These are phyloP conservation scores for Babesia caballi DNA, from an alignment of 169 alveolate genomes.

Conservation along the genomic window DNA sequence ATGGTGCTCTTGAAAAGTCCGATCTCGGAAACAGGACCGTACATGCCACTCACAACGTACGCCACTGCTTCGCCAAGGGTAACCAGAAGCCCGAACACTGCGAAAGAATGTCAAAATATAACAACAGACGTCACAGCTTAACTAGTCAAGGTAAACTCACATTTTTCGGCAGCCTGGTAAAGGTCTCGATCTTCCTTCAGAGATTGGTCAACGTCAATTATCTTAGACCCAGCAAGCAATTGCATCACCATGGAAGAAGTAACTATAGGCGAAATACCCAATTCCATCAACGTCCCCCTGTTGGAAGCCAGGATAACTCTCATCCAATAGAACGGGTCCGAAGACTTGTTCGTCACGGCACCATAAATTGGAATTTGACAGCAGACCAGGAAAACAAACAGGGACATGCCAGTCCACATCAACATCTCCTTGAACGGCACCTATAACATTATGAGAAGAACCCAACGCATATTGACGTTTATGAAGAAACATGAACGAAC, in stretches of 20 bases:
- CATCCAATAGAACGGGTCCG: slow-evolving; percentile 98
- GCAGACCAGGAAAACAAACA: slow-evolving; percentile 95
- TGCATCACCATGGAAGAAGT: slow-evolving; percentile 99
- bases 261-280: slow-evolving; percentile 98
- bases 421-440: slow-evolving; percentile 93
- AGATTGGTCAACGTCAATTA: slow-evolving; percentile 97
- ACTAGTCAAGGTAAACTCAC: not conserved
- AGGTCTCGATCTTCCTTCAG: slow-evolving; percentile 97
- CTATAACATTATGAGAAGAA: too few species aligned
- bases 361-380: slow-evolving; percentile 99
- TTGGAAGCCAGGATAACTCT: slow-evolving; percentile 98
- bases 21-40: slow-evolving; percentile 94
- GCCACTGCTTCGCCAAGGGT: slow-evolving; percentile 99
- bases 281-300: slow-evolving; percentile 99
- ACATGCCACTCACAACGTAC: slow-evolving; percentile 96
- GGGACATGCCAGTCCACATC: slow-evolving; percentile 96
- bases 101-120: not conserved
- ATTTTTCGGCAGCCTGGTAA: slow-evolving; percentile 94
- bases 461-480: too few species aligned
- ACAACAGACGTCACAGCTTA: slow-evolving; percentile 6
- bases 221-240: slow-evolving; percentile 98
- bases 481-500: too few species aligned
- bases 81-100: slow-evolving; percentile 94
- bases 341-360: slow-evolving; percentile 90
- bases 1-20: slow-evolving; percentile 96